Percentiles rank a stretch among this genome's conserved stretches.
phyloP scores from a whole-genome alignment of 768 basidiomycete species.

The Atractiella rhizophila region DNA sequence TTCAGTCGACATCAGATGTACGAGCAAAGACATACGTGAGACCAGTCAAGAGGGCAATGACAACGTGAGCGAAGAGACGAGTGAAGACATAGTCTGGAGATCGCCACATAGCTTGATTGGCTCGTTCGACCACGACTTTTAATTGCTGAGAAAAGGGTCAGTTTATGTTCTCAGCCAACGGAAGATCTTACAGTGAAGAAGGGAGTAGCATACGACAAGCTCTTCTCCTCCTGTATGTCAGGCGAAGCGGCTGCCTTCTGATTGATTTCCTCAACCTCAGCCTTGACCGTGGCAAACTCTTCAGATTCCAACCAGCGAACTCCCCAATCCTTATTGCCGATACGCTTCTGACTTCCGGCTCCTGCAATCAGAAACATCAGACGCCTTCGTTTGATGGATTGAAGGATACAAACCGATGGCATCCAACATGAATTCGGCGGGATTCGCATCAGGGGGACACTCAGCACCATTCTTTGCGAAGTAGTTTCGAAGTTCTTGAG shows the following conservation, averaged over 20 bases:
- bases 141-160: slow-evolving; percentile 57
- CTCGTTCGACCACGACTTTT: slow-evolving; percentile 37
- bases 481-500: slow-evolving; percentile 42
- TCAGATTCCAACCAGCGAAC: slow-evolving; percentile 33
- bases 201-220: slow-evolving; percentile 17
- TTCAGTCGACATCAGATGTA: no score
- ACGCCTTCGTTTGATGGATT: not conserved
- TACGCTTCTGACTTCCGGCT: slow-evolving; percentile 38
- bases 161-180: no score
- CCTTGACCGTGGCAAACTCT: slow-evolving; percentile 31
- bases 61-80: slow-evolving; percentile 47
- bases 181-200: no score
- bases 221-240: slow-evolving; percentile 21
- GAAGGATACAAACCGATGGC: not conserved
- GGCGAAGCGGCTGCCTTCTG: slow-evolving; percentile 27
- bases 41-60: slow-evolving; percentile 44
- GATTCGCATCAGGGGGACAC: slow-evolving; percentile 55
- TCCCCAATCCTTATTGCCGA: slow-evolving; percentile 34
- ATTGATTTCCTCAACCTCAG: slow-evolving; percentile 29
- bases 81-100: slow-evolving; percentile 67
- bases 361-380: slow-evolving; percentile 49
- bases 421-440: slow-evolving; percentile 28
- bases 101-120: slow-evolving; percentile 49
- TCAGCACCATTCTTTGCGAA: slow-evolving; percentile 46
- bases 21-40: slow-evolving; percentile 31